Evolutionary conservation across 495 filamentous ascomycete species (phyloP), one percentile per base, ranked within the genome.

Genomic region (Lophiotrema nucula): DNA sequence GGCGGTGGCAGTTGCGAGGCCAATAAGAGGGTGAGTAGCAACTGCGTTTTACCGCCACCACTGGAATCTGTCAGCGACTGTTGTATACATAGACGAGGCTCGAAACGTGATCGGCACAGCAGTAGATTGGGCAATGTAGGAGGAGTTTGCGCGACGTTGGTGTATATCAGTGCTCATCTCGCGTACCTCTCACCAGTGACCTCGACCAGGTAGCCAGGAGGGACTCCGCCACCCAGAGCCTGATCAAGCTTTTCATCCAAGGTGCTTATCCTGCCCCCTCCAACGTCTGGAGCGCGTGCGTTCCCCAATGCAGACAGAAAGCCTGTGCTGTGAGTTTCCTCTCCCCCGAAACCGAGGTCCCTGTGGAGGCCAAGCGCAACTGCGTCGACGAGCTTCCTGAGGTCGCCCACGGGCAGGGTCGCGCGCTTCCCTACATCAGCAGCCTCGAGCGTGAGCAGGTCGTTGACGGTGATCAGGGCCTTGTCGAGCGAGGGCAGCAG

Each of bases 21-120:
- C 26, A 96, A 81, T 33, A 92, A 84, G 23, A 98, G 81, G 31
- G 83, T 86, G 4, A 90, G 77, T 19, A 97, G 88, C 73, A 97
- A 85, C 71, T 98, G 95, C 15, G 95, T 97, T 77, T 98, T 98
- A 67, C 93, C 93, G 62, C 88, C 87, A 66, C 91, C 93, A 72
- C 90, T 86, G 65, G 19, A 27, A 58, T 25, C 11, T 50, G 72
- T 73, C 62, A 66, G 58, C 39, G 18, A 6, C 18, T 4, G 16
- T 12, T 24, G 23, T 19, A 21, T 19, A 23, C 10, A 51, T 19
- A 73, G 31, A 58, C 31, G 47, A 41, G 35, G 22, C 12, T 47
- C 16, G 19, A 31, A 12, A 19, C 26, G 12, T 59, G 26, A 42
- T 15, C 56, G 31, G 24, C 2, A 15, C 25, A 6, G 11, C 22